Base-by-base conservation (phyloP, 2,329 filamentous ascomycete species). In the Peltaster fructicola region DNA sequence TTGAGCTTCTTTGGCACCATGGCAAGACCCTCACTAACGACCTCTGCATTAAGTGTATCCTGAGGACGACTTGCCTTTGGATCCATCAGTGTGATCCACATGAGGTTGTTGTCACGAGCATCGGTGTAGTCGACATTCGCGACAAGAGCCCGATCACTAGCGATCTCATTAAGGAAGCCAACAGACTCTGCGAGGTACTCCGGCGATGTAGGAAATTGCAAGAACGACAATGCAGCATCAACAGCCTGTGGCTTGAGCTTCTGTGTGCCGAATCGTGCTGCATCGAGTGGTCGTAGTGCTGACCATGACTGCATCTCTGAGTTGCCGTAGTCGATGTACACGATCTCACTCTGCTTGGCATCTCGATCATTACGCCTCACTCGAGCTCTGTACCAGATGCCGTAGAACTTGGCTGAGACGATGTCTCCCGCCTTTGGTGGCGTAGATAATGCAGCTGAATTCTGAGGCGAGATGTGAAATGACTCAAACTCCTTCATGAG, bases 311-410 rank as follows among this genome's bases (percentile, higher is more conserved):
- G 63, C 45, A 73, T 75, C 54, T 98, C 88, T 27, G 69, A 75
- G 63, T 98, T 98, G 41, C 88, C 88, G 52, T 90, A 98, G 58
- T 98, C 88, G 34, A 98, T 70, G 54, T 92, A 98, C 22, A 90
- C 58, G 14, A 98, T 75, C 52, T 98, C 88, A 13, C 82, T 75
- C 40, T 78, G 71, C 64, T 88, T 81, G 43, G 73, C 74, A 6
- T 84, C 67, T 33, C 88, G 81, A 56, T 98, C 88, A 53, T 95
- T 93, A 47, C 84, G 73, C 33, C 84, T 75, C 33, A 98, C 71
- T 33, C 74, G 76, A 15, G 79, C 88, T 33, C 88, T 79, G 59
- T 98, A 98, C 85, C 85, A 98, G 39, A 88, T 72, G 31, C 74
- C 70, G 5, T 73, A 76, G 60, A 95, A 98, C 48, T 79, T 77